These are phyloP conservation scores for Tetrapisispora iriomotensis DNA, from an alignment of 805 yeast genomes.

Conservation along the genomic window DNA sequence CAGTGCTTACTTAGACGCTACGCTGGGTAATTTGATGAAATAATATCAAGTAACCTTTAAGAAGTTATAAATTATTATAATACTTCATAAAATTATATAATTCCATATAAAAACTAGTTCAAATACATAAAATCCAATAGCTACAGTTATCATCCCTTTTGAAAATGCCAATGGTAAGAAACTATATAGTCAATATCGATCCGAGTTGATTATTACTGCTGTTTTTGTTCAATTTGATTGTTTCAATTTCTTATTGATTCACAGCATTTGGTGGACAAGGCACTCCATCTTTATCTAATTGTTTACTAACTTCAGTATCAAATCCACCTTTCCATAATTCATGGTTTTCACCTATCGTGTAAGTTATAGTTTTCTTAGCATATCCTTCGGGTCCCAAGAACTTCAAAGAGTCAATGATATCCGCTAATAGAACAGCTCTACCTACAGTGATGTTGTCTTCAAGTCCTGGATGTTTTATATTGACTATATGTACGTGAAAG, in stretches of 20 bases:
- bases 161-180: too few species aligned
- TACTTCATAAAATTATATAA: too few species aligned
- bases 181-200: not conserved
- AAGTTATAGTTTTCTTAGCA: constrained; percentile 47
- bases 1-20: too few species aligned
- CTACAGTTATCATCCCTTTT: too few species aligned
- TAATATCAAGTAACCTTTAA: too few species aligned
- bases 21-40: too few species aligned
- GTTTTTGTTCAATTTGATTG: not conserved
- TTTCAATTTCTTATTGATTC: constrained; percentile 3
- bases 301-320: constrained; percentile 19
- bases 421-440: constrained; percentile 73
- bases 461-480: constrained; percentile 56
- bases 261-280: constrained; percentile 14
- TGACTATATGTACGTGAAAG: constrained; percentile 85
- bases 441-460: constrained; percentile 65
- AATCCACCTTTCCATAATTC: constrained; percentile 49
- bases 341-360: constrained; percentile 67
- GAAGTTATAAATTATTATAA: too few species aligned
- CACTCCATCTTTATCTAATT: constrained; percentile 22
- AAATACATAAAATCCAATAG: too few species aligned
- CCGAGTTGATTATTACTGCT: not conserved
- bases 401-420: constrained; percentile 62
- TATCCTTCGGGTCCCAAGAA: constrained; percentile 49
- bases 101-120: too few species aligned